Percentiles rank a stretch among this genome's conserved stretches.
These are phyloP conservation scores for Microglena sp. DNA, from an alignment of 139 green algal species.

Conservation along the genomic window DNA sequence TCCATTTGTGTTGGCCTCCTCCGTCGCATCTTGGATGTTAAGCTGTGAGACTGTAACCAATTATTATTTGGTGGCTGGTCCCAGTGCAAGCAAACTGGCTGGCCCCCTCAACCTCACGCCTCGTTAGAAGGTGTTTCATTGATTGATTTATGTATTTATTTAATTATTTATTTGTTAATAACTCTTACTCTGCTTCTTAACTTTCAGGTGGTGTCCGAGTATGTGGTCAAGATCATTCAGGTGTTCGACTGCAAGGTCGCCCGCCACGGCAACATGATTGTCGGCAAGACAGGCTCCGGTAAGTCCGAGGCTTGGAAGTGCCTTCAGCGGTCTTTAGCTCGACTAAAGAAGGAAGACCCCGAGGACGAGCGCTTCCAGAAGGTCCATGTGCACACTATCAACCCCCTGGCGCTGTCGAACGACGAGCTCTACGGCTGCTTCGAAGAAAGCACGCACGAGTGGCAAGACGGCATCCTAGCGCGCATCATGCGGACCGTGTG, in stretches of 20 bases:
- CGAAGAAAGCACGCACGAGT: conserved; percentile 61
- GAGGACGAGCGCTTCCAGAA: conserved; percentile 50
- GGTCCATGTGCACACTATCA: conserved; percentile 75
- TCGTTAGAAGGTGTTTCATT: too few species aligned
- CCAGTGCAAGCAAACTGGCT: too few species aligned
- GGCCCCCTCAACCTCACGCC: too few species aligned
- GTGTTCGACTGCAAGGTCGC: conserved; percentile 86
- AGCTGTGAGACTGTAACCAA: too few species aligned
- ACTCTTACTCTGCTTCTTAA: not conserved
- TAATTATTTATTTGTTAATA: not conserved
- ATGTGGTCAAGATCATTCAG: conserved; percentile 80
- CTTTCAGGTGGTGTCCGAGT: conserved; percentile 62
- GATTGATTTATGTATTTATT: too few species aligned
- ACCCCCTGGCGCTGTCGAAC: conserved; percentile 71
- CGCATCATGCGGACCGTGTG: conserved; percentile 63
- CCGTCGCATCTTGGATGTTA: too few species aligned
- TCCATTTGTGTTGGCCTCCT: too few species aligned
- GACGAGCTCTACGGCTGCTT: conserved; percentile 80
- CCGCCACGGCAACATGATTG: conserved; percentile 87
- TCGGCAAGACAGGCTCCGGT: conserved; percentile 71
- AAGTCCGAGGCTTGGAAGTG: conserved; percentile 74
- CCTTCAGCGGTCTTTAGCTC: conserved; percentile 50
- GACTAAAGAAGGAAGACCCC: conserved; percentile 51
- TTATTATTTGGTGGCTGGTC: too few species aligned
- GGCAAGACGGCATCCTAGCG: conserved; percentile 63